phyloP scores from a whole-genome alignment of 805 yeast species.

The Diddensiella santjacobensis region DNA sequence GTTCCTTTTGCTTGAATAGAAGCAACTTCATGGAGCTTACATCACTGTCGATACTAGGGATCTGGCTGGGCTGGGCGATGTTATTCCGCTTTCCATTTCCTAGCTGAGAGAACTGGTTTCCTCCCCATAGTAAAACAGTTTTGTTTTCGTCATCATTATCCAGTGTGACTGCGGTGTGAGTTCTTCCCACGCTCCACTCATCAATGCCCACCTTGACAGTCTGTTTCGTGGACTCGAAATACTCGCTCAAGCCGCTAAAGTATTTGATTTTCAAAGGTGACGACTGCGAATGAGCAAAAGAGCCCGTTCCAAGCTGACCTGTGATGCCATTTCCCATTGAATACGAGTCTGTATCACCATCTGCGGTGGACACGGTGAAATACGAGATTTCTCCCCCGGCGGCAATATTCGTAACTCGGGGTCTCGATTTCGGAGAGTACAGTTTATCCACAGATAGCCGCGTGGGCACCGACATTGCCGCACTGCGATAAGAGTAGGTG shows the following conservation, averaged over 20 bases:
- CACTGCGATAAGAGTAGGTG: constrained; percentile 61
- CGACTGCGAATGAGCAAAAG: constrained; percentile 67
- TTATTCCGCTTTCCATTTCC: constrained; percentile 76
- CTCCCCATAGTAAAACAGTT: constrained; percentile 79
- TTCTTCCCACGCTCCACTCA: constrained; percentile 56
- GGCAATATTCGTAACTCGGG: constrained; percentile 39
- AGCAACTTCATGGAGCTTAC: constrained; percentile 28
- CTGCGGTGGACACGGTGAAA: constrained; percentile 34
- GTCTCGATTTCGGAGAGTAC: constrained; percentile 11
- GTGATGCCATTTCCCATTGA: constrained; percentile 80
- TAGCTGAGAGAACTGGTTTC: constrained; percentile 74
- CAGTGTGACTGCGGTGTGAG: constrained; percentile 43
- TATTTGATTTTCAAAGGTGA: constrained; percentile 58
- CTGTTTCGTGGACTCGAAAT: constrained; percentile 42
- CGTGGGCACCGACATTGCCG: constrained; percentile 67
- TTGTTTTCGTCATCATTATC: constrained; percentile 2
- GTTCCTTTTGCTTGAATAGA: constrained; percentile 35
- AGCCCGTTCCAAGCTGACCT: constrained; percentile 83
- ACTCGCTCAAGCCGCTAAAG: constrained; percentile 49
- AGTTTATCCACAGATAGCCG: constrained; percentile 41
- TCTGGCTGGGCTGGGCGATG: constrained; percentile 21
- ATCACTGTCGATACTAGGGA: constrained; percentile 9
- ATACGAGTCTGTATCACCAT: constrained; percentile 36
- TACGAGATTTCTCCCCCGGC: constrained; percentile 70
- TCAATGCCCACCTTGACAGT: constrained; percentile 47